Evolutionary conservation across 306 rosid species (phyloP).

Genomic region (Luffa acutangula): DNA sequence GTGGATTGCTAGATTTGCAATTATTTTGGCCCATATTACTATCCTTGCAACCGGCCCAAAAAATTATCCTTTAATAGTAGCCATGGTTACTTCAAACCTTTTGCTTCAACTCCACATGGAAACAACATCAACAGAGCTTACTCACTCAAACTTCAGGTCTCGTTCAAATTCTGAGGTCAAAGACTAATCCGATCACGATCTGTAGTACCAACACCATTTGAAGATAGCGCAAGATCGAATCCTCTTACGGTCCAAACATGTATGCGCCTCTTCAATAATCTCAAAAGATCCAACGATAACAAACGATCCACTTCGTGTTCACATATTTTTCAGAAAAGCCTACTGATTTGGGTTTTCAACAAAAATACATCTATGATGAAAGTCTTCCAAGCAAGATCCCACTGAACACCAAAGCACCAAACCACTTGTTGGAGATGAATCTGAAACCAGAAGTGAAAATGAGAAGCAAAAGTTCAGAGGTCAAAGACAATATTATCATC

Average conservation of each 20-base stretch:
- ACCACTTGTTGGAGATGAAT: constrained; percentile 93
- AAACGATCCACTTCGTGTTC: not conserved
- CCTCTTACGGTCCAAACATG: not conserved
- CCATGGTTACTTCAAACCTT: not conserved
- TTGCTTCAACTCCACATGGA: not conserved
- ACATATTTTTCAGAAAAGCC: not conserved
- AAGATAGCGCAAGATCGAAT: not conserved
- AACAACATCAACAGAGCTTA: not conserved
- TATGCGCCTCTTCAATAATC: not conserved
- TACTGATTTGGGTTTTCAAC: not conserved
- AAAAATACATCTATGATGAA: constrained; percentile 28
- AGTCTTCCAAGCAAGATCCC: constrained; percentile 69
- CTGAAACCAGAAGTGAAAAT: constrained; percentile 26
- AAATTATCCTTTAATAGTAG: not conserved
- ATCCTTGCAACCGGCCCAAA: too few species aligned
- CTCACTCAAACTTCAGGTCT: not conserved
- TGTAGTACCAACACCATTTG: not conserved
- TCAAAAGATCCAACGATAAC: not conserved
- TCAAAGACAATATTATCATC: not conserved
- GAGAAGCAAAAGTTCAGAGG: not conserved
- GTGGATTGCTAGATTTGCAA: too few species aligned
- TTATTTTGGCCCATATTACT: too few species aligned
- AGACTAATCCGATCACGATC: not conserved
- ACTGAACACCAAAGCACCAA: constrained; percentile 73
- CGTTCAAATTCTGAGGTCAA: not conserved